These are phyloP conservation scores for Bombardia bombarda DNA, from an alignment of 495 filamentous ascomycete genomes.

Conservation along the genomic window DNA sequence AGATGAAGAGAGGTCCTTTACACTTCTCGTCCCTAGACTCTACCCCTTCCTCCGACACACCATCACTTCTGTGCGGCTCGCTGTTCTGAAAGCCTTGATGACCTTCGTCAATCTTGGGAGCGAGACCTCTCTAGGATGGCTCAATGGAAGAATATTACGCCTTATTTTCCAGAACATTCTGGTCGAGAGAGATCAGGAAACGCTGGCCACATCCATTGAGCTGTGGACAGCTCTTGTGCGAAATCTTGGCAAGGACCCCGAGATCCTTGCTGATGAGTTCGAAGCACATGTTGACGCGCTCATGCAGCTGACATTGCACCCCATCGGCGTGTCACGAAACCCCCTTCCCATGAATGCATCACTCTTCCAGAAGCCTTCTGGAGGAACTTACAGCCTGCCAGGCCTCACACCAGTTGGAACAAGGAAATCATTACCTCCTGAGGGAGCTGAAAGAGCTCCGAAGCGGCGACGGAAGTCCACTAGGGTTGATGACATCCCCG, in stretches of 20 bases:
- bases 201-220: slow-evolving; percentile 68
- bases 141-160: slow-evolving; percentile 80
- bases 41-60: slow-evolving; percentile 97
- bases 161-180: slow-evolving; percentile 91
- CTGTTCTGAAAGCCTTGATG: slow-evolving; percentile 83
- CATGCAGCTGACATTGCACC: slow-evolving; percentile 72
- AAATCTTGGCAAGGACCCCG: slow-evolving; percentile 50
- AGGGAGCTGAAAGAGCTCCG: slow-evolving; percentile 33
- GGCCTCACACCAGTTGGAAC: slow-evolving; percentile 35
- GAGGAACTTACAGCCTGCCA: slow-evolving; percentile 59
- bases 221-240: slow-evolving; percentile 76
- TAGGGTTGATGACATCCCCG: slow-evolving; percentile 63
- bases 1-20: slow-evolving; percentile 81
- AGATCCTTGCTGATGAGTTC: slow-evolving; percentile 56
- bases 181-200: slow-evolving; percentile 78
- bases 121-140: slow-evolving; percentile 79
- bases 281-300: slow-evolving; percentile 65
- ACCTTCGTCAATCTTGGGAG: slow-evolving; percentile 86
- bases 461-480: slow-evolving; percentile 79
- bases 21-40: slow-evolving; percentile 81
- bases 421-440: slow-evolving; percentile 56
- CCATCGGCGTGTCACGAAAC: slow-evolving; percentile 82
- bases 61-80: slow-evolving; percentile 88
- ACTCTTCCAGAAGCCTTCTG: slow-evolving; percentile 92
- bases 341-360: slow-evolving; percentile 83